Evolutionary conservation across 768 basidiomycete genomes (phyloP).

Genomic region (Rhodotorula sphaerocarpa): DNA sequence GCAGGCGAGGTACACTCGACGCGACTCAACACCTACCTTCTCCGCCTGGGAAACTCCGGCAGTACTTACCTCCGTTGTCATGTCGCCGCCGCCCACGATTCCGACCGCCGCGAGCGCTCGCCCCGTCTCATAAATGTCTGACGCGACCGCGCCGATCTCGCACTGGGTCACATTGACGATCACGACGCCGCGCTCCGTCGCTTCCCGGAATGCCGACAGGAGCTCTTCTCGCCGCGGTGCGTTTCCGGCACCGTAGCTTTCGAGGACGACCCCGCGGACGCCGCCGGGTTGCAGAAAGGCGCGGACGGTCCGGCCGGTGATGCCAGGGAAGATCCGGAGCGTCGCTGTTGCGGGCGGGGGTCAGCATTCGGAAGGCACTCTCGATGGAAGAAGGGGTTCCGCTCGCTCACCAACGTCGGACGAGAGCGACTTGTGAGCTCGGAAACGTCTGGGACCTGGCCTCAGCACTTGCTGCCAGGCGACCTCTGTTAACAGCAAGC

Average conservation of each 20-base stretch:
- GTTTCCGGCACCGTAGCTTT: slow-evolving; percentile 89
- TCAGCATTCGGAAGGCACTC: too few species aligned
- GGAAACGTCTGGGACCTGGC: slow-evolving; percentile 68
- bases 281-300: slow-evolving; percentile 57
- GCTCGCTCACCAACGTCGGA: slow-evolving; percentile 63
- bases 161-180: slow-evolving; percentile 91
- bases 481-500: slow-evolving; percentile 44
- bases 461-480: slow-evolving; percentile 82
- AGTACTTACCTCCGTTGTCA: slow-evolving; percentile 76
- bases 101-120: slow-evolving; percentile 56
- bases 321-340: slow-evolving; percentile 35
- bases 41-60: too few species aligned
- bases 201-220: slow-evolving; percentile 65
- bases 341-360: slow-evolving; percentile 19
- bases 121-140: slow-evolving; percentile 70
- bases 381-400: neutral
- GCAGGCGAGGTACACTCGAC: neutral
- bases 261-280: slow-evolving; percentile 66
- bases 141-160: slow-evolving; percentile 69
- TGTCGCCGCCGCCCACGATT: slow-evolving; percentile 75
- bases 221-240: slow-evolving; percentile 74
- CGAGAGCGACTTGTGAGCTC: slow-evolving; percentile 77
- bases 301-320: slow-evolving; percentile 51
- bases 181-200: slow-evolving; percentile 71
- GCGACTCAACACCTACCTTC: too few species aligned